These are phyloP conservation scores for Boletus smithii DNA, from an alignment of 1,284 basidiomycete genomes.

Conservation along the genomic window DNA sequence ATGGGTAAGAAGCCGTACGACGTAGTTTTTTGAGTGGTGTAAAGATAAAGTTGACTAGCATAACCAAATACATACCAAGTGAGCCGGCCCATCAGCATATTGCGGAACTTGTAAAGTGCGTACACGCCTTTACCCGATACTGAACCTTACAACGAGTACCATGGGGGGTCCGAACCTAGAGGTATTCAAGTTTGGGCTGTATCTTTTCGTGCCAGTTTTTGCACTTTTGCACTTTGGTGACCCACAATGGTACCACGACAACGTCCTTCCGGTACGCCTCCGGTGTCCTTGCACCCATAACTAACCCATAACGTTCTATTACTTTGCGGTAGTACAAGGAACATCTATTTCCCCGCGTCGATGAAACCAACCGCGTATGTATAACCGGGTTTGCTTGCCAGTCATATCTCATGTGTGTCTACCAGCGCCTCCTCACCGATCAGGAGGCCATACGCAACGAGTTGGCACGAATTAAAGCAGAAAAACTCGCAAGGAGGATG, in stretches of 20 bases:
- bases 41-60: not conserved
- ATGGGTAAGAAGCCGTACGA: constrained; percentile 7
- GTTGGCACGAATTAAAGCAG: constrained; percentile 64
- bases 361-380: constrained; percentile 53
- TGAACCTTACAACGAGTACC: constrained; percentile 34
- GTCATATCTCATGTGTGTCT: constrained; percentile 11
- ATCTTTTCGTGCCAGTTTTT: constrained; percentile 84
- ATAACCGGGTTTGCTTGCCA: not conserved
- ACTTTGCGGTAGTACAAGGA: constrained; percentile 59
- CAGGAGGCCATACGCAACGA: constrained; percentile 62
- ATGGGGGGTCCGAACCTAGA: constrained; percentile 81
- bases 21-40: not conserved
- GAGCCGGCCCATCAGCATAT: too few species aligned
- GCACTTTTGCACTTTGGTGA: constrained; percentile 88
- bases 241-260: constrained; percentile 79
- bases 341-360: constrained; percentile 62
- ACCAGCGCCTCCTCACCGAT: constrained; percentile 60
- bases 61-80: not conserved
- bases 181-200: constrained; percentile 85
- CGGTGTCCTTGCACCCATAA: not conserved
- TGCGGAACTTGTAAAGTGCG: too few species aligned
- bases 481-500: constrained; percentile 48
- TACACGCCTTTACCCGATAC: too few species aligned
- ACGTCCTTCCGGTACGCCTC: constrained; percentile 74
- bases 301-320: not conserved